Evolutionary conservation across 2,329 filamentous ascomycete genomes (phyloP).

Genomic region (Cladosporium colombiae): DNA sequence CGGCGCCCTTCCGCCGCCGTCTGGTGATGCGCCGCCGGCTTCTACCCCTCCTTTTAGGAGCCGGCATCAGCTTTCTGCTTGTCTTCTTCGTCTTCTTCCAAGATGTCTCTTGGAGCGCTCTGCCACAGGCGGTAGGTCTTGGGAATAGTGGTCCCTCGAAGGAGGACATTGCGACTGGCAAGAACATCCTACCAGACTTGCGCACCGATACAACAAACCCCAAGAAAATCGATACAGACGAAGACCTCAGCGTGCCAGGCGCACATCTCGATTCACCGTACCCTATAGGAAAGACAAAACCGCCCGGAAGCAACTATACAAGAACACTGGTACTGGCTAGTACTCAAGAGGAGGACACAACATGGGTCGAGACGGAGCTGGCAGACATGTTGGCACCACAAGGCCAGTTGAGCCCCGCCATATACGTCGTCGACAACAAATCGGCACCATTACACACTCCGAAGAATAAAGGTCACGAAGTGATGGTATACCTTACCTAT

Average conservation of each 20-base stretch:
- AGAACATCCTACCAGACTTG: conserved; percentile 30
- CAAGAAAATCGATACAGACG: conserved; percentile 26
- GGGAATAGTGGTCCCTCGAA: conserved; percentile 31
- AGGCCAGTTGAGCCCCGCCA: conserved; percentile 42
- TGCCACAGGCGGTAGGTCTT: conserved; percentile 42
- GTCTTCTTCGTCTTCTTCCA: conserved; percentile 35
- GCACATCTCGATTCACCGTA: conserved; percentile 32
- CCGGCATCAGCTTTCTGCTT: conserved; percentile 31
- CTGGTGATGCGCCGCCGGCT: conserved; percentile 32
- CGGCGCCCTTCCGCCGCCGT: conserved; percentile 28
- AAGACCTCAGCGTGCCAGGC: conserved; percentile 26
- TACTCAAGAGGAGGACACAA: conserved; percentile 52
- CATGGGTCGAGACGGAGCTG: conserved; percentile 57
- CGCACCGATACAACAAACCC: conserved; percentile 20
- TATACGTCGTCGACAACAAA: conserved; percentile 57
- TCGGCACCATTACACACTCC: conserved; percentile 51
- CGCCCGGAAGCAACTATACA: conserved; percentile 53
- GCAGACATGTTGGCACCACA: conserved; percentile 40
- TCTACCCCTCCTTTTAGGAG: conserved; percentile 13
- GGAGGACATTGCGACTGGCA: conserved; percentile 27
- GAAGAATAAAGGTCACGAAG: conserved; percentile 63
- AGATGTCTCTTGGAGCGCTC: conserved; percentile 39
- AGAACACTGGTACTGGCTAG: conserved; percentile 57
- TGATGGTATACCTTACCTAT: conserved; percentile 62
- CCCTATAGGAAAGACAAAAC: conserved; percentile 41